phyloP scores from a whole-genome alignment of 331 rosid species.

The Stylosanthes scabra region DNA sequence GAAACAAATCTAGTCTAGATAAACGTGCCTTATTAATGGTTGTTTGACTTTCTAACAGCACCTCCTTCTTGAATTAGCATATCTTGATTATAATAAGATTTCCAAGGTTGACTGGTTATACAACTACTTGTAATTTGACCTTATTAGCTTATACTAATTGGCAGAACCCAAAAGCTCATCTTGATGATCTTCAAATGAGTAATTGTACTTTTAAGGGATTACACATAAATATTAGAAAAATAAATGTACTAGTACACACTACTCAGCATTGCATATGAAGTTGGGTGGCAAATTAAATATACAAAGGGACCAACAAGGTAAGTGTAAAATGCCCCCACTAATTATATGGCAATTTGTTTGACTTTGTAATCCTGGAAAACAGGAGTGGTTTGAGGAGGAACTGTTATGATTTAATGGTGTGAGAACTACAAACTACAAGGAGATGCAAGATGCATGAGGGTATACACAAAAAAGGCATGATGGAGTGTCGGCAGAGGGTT shows the following conservation, averaged over 20 bases:
- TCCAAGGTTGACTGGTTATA: constrained; percentile 1
- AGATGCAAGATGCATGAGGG: constrained; percentile 7
- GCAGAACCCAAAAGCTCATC: constrained; percentile 5
- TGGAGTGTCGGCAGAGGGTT: constrained; percentile 66
- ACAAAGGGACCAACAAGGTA: not conserved
- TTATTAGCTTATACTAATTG: constrained; percentile 1
- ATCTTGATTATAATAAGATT: constrained; percentile 18
- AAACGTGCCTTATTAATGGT: constrained; percentile 15
- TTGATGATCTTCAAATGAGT: constrained; percentile 12
- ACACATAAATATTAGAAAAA: too few species aligned
- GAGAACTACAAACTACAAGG: constrained; percentile 38
- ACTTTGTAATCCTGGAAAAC: constrained; percentile 39
- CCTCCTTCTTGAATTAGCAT: constrained; percentile 24
- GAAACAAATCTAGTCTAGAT: constrained; percentile 15
- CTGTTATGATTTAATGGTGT: constrained; percentile 27
- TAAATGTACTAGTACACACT: too few species aligned
- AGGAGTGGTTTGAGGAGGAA: constrained; percentile 35
- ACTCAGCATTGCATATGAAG: not conserved
- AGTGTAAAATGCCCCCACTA: constrained; percentile 10
- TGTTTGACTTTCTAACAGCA: constrained; percentile 17
- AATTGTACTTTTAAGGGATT: too few species aligned
- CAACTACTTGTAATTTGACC: constrained; percentile 14
- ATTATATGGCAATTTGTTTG: constrained; percentile 34
- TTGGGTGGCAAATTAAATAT: not conserved
- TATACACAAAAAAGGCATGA: constrained; percentile 8